These are phyloP conservation scores for Chaetomiaceae sp. DNA, from an alignment of 2,329 filamentous ascomycete species.

Conservation along the genomic window DNA sequence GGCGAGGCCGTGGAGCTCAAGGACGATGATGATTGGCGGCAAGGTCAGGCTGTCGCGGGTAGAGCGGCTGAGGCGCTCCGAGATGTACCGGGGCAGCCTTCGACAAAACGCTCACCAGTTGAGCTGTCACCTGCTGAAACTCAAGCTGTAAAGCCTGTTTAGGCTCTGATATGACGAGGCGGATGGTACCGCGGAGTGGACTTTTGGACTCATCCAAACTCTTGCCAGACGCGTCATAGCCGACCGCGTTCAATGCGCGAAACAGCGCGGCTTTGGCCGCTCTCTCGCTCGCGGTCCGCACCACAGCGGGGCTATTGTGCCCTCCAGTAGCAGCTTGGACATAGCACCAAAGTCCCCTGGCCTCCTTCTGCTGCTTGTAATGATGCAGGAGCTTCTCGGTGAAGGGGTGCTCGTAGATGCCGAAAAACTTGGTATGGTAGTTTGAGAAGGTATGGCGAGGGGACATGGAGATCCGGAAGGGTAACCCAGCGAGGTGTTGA, in stretches of 20 bases:
- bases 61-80: no score
- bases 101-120: background rate
- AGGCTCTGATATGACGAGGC: background rate
- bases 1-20: no score
- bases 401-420: conserved; percentile 30
- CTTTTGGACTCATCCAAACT: background rate
- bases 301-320: conserved; percentile 10
- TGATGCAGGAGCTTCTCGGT: conserved; percentile 13
- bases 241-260: conserved; percentile 17
- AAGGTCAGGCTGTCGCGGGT: no score
- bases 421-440: conserved; percentile 30
- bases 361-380: conserved; percentile 10
- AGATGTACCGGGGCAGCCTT: background rate
- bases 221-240: conserved; percentile 13
- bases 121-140: conserved; percentile 1
- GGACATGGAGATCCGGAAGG: conserved; percentile 25
- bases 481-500: conserved; percentile 18
- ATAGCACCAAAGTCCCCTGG: conserved; percentile 14
- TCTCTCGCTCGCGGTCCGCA: conserved; percentile 6
- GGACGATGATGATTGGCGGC: no score
- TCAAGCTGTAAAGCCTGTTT: conserved; percentile 7
- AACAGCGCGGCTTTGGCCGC: conserved; percentile 6
- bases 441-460: conserved; percentile 30
- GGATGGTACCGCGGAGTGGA: conserved; percentile 9
- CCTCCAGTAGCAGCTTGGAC: background rate